A percentile compares a stretch with the other conserved stretches of the same genome.
Evolutionary conservation across 2,329 filamentous ascomycete species (phyloP).

Genomic region (Camillea tinctor): DNA sequence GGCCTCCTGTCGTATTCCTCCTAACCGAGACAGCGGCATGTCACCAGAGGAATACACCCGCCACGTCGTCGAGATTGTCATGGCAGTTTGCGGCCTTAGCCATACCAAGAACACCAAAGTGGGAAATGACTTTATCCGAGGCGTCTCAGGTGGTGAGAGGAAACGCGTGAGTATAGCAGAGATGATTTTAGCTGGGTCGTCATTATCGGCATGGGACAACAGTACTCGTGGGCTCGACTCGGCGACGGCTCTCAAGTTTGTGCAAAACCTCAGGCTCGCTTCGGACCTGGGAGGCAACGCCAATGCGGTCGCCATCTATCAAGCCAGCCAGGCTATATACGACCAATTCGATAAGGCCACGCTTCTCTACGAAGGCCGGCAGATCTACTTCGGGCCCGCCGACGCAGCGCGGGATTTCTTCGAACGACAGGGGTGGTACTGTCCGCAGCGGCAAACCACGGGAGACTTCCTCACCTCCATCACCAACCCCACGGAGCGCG

Average conservation of each 20-base stretch:
- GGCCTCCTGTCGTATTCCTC: conserved; percentile 51
- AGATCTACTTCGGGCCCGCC: conserved; percentile 61
- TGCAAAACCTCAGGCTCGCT: conserved; percentile 56
- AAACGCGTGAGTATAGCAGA: conserved; percentile 63
- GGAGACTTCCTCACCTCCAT: conserved; percentile 71
- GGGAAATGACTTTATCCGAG: conserved; percentile 70
- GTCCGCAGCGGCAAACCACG: conserved; percentile 61
- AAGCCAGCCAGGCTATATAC: conserved; percentile 61
- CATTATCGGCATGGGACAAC: conserved; percentile 65
- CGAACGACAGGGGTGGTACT: conserved; percentile 62
- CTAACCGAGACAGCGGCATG: too few relatives aligned
- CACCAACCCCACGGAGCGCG: conserved; percentile 55
- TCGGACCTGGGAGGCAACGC: conserved; percentile 33
- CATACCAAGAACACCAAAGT: conserved; percentile 64
- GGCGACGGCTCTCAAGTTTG: conserved; percentile 72
- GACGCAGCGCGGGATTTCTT: conserved; percentile 62
- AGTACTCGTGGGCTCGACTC: conserved; percentile 70
- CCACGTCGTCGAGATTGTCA: not conserved
- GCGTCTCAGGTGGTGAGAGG: conserved; percentile 70
- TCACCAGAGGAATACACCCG: too few relatives aligned
- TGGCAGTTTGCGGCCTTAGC: conserved; percentile 10
- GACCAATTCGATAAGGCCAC: conserved; percentile 57
- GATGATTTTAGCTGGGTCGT: conserved; percentile 52
- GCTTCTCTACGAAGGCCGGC: conserved; percentile 57
- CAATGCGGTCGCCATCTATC: conserved; percentile 60